These are phyloP conservation scores for Colletotrichum sublineola DNA, from an alignment of 2,329 filamentous ascomycete species.

Conservation along the genomic window DNA sequence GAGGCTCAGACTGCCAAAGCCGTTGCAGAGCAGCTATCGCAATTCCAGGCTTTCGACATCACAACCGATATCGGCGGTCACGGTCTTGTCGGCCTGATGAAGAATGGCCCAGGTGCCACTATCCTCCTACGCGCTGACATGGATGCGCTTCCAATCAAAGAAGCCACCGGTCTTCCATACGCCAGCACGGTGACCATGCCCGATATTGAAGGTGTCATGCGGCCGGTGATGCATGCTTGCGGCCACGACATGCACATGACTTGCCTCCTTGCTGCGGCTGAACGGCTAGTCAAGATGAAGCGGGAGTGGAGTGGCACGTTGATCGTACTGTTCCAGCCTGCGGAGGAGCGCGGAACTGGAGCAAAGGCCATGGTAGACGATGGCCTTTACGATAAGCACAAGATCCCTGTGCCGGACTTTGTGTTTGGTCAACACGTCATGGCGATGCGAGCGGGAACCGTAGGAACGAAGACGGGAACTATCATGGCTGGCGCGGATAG, in stretches of 20 bases:
- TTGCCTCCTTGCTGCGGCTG: slow-evolving; percentile 67
- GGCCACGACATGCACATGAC: slow-evolving; percentile 77
- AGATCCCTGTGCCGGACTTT: slow-evolving; percentile 50
- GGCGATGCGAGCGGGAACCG: slow-evolving; percentile 49
- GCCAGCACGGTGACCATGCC: slow-evolving; percentile 59
- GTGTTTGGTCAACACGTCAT: slow-evolving; percentile 55
- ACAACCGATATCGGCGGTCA: slow-evolving; percentile 65
- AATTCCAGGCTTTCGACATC: slow-evolving; percentile 59
- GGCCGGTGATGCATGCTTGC: slow-evolving; percentile 76
- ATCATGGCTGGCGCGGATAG: slow-evolving; percentile 48
- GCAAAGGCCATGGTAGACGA: slow-evolving; percentile 61
- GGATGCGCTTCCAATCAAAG: slow-evolving; percentile 70
- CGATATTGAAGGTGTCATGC: slow-evolving; percentile 60
- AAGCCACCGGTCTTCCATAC: slow-evolving; percentile 68
- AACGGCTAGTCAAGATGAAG: slow-evolving; percentile 60
- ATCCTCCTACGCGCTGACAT: slow-evolving; percentile 73
- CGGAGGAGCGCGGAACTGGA: slow-evolving; percentile 73
- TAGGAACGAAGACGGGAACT: slow-evolving; percentile 47
- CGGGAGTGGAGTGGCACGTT: slow-evolving; percentile 72
- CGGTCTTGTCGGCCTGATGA: slow-evolving; percentile 68
- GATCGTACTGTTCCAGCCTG: slow-evolving; percentile 75
- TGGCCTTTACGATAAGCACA: slow-evolving; percentile 49
- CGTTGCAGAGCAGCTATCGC: slow-evolving; percentile 53
- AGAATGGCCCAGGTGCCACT: slow-evolving; percentile 67
- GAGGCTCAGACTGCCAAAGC: slow-evolving; percentile 65